Percentiles rank a stretch among this genome's conserved stretches.
Evolutionary conservation across 176 grass and related monocot genomes (phyloP).

Genomic region (bread wheat (Triticum aestivum)): DNA sequence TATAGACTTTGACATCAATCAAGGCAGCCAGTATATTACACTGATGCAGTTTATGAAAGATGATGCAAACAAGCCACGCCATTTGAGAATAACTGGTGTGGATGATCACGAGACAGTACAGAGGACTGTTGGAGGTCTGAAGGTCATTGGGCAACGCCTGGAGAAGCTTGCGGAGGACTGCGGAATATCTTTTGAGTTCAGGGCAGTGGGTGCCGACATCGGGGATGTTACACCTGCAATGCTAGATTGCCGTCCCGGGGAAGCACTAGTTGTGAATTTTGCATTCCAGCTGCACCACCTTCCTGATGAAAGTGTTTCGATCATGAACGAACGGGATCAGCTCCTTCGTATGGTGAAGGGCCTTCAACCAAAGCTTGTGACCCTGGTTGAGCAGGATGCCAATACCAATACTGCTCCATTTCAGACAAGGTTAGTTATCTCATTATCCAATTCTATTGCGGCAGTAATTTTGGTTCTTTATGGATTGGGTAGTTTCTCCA

Average conservation of each 20-base stretch:
- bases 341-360: slow-evolving; percentile 96
- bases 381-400: slow-evolving; percentile 91
- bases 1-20: slow-evolving; percentile 94
- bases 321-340: slow-evolving; percentile 82
- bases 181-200: slow-evolving; percentile 77
- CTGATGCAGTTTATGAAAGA: slow-evolving; percentile 70
- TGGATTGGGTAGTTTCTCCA: neutral
- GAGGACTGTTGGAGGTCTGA: slow-evolving; percentile 78
- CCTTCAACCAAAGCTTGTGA: slow-evolving; percentile 83
- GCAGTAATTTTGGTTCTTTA: neutral
- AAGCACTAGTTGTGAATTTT: slow-evolving; percentile 90
- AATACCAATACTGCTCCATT: slow-evolving; percentile 96
- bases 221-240: slow-evolving; percentile 82
- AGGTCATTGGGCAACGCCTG: slow-evolving; percentile 82
- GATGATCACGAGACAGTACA: slow-evolving; percentile 98
- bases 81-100: slow-evolving; percentile 90
- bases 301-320: slow-evolving; percentile 97
- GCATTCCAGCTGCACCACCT: slow-evolving; percentile 97
- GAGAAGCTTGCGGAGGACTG: slow-evolving; percentile 79
- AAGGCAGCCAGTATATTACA: slow-evolving; percentile 93
- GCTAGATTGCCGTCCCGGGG: slow-evolving; percentile 72
- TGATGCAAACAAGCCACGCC: slow-evolving; percentile 50
- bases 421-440: slow-evolving; percentile 64
- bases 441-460: neutral
- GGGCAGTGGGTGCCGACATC: slow-evolving; percentile 70